These are phyloP conservation scores for Hirschioporus abietinus DNA, from an alignment of 768 basidiomycete species.

Conservation along the genomic window DNA sequence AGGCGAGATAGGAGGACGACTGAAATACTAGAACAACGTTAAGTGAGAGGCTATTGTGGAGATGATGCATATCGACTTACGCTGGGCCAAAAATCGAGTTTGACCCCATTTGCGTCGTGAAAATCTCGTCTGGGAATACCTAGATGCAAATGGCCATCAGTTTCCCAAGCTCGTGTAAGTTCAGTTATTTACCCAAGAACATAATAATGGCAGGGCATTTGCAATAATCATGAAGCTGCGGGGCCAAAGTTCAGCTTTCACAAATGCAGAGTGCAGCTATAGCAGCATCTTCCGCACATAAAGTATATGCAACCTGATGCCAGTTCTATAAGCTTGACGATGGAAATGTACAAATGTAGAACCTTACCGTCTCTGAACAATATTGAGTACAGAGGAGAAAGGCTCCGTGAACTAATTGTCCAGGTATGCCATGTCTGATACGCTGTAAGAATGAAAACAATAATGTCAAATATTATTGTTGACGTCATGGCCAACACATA, in stretches of 20 bases:
- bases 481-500: neutral
- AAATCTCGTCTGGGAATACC: neutral
- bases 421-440: neutral
- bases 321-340: neutral
- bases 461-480: neutral
- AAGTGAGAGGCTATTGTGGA: neutral
- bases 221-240: neutral
- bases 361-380: neutral
- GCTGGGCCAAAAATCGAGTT: neutral
- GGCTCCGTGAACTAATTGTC: neutral
- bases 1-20: neutral
- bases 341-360: too few species aligned
- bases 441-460: neutral
- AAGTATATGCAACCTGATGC: neutral
- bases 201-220: neutral
- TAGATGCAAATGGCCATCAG: neutral
- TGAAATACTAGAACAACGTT: neutral
- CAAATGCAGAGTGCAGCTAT: neutral
- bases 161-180: neutral
- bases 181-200: neutral
- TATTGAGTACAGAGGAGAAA: neutral
- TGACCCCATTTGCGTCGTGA: neutral
- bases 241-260: neutral
- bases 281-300: neutral
- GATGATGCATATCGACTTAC: neutral